Evolutionary conservation across 2,329 filamentous ascomycete genomes (phyloP).

Genomic region (Clonostachys chloroleuca): DNA sequence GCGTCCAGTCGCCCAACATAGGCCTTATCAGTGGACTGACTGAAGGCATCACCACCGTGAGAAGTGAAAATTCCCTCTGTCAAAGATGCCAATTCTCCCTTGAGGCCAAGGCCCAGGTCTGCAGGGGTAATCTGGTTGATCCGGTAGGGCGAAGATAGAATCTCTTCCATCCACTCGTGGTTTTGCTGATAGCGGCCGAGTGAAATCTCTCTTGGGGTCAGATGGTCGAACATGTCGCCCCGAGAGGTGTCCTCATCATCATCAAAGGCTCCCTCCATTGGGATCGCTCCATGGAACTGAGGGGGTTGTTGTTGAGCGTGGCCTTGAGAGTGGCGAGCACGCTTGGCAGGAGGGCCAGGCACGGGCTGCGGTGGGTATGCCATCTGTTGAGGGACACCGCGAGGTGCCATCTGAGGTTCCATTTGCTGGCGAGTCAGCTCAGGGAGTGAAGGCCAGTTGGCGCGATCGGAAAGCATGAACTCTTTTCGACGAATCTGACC

Average conservation of each 20-base stretch:
- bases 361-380: conserved; percentile 53
- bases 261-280: conserved; percentile 51
- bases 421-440: conserved; percentile 45
- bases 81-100: conserved; percentile 74
- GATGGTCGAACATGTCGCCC: conserved; percentile 84
- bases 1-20: conserved; percentile 62
- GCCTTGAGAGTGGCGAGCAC: conserved; percentile 39
- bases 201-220: conserved; percentile 87
- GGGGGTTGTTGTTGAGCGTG: conserved; percentile 28
- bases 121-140: conserved; percentile 81
- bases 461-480: conserved; percentile 87
- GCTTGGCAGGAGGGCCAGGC: conserved; percentile 50
- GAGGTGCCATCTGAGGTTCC: conserved; percentile 37
- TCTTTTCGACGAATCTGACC: conserved; percentile 86
- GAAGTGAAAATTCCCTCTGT: conserved; percentile 83
- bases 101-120: conserved; percentile 80
- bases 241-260: conserved; percentile 87
- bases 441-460: conserved; percentile 84
- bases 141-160: conserved; percentile 85
- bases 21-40: conserved; percentile 47
- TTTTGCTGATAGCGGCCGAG: conserved; percentile 86
- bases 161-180: conserved; percentile 98
- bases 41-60: conserved; percentile 42
- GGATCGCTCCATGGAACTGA: conserved; percentile 22
- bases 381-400: conserved; percentile 54